phyloP scores from a whole-genome alignment of 306 rosid genomes.

The Oemleria cerasiformis region DNA sequence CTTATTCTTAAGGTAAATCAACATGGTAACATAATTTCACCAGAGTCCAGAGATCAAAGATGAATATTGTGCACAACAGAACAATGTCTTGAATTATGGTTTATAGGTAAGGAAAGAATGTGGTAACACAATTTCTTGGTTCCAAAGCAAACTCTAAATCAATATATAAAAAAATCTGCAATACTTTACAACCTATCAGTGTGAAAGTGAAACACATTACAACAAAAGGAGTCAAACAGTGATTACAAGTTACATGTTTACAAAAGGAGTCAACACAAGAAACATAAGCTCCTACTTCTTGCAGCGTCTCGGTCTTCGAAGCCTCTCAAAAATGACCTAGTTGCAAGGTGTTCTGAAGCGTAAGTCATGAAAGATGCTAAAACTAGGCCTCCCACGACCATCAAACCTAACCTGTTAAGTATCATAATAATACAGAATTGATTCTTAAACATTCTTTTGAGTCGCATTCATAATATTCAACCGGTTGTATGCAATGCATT shows the following conservation, averaged over 20 bases:
- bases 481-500: too few relatives aligned
- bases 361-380: constrained; percentile 95
- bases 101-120: constrained; percentile 25
- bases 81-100: neutral
- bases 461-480: neutral
- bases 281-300: constrained; percentile 50
- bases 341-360: constrained; percentile 88
- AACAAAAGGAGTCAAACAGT: constrained; percentile 13
- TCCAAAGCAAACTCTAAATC: constrained; percentile 14
- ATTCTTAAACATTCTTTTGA: neutral
- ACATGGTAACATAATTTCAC: too few relatives aligned
- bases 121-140: constrained; percentile 35
- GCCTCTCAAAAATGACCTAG: constrained; percentile 74
- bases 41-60: neutral
- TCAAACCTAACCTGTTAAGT: constrained; percentile 76
- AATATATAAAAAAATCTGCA: constrained; percentile 28
- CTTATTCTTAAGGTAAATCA: too few relatives aligned
- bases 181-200: constrained; percentile 25
- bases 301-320: constrained; percentile 57
- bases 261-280: constrained; percentile 51
- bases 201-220: constrained; percentile 4
- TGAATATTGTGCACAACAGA: neutral
- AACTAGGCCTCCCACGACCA: constrained; percentile 79
- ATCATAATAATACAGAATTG: neutral
- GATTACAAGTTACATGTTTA: constrained; percentile 22